phyloP scores from a whole-genome alignment of 208 protist genomes.

The Acanthamoeba rhysodes region DNA sequence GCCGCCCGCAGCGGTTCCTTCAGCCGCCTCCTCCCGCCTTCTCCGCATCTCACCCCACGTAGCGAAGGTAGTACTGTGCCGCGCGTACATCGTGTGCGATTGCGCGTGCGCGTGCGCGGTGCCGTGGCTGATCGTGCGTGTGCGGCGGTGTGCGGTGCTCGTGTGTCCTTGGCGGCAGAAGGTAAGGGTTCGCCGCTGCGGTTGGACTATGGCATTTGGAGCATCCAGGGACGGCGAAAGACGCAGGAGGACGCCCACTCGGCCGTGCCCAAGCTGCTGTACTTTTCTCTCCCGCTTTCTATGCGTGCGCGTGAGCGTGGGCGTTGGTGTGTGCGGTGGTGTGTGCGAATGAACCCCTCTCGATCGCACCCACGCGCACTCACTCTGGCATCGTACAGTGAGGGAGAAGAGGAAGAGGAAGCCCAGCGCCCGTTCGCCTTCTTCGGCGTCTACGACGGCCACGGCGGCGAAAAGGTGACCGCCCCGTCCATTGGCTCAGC shows the following conservation, averaged over 20 bases:
- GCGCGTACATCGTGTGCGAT: background rate
- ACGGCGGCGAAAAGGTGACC: conserved; percentile 59
- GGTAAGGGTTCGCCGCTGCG: conserved; percentile 1
- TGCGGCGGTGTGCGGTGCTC: background rate
- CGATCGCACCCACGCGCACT: no score
- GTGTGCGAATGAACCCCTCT: background rate
- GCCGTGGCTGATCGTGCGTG: background rate
- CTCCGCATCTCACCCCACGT: background rate
- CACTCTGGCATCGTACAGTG: background rate
- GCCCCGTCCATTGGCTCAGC: background rate
- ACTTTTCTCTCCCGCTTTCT: background rate
- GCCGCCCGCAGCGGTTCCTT: conserved; percentile 21
- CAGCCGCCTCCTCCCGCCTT: conserved; percentile 1
- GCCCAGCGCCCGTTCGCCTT: conserved; percentile 57
- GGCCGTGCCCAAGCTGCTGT: conserved; percentile 10
- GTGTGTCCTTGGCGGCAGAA: background rate
- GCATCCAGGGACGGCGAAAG: conserved; percentile 63
- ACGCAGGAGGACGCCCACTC: conserved; percentile 71
- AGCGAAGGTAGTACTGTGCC: background rate
- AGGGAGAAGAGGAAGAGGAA: background rate
- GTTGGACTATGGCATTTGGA: conserved; percentile 50
- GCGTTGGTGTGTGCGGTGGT: no score
- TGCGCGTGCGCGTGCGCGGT: no score
- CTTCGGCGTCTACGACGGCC: conserved; percentile 72
- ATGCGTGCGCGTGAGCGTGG: background rate